These are phyloP conservation scores for Melaleuca quinquenervia DNA, from an alignment of 345 rosid genomes.

Conservation along the genomic window DNA sequence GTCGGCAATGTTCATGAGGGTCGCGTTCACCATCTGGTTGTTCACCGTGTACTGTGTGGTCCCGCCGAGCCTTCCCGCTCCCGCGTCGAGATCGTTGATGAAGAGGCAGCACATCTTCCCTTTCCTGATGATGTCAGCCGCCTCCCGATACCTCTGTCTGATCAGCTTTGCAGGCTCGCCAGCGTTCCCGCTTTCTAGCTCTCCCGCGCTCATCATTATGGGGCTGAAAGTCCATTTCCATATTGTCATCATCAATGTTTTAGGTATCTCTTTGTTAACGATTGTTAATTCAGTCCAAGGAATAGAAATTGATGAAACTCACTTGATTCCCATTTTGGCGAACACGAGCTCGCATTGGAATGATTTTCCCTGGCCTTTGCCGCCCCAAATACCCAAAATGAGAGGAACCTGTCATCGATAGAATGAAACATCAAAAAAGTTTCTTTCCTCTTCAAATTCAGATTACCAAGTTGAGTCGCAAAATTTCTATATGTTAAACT, in stretches of 20 bases:
- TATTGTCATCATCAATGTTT: background rate
- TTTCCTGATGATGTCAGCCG: conserved; percentile 32
- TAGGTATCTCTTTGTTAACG: background rate
- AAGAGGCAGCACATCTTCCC: conserved; percentile 52
- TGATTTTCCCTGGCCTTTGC: conserved; percentile 57
- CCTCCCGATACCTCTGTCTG: conserved; percentile 47
- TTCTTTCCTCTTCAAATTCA: background rate
- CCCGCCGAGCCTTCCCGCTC: conserved; percentile 47
- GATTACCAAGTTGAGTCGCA: background rate
- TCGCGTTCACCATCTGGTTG: conserved; percentile 60
- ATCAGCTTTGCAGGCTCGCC: conserved; percentile 53
- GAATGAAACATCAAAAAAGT: background rate
- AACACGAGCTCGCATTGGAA: conserved; percentile 56
- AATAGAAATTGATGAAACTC: background rate
- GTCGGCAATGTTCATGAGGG: conserved; percentile 57
- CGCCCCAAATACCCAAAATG: conserved; percentile 53
- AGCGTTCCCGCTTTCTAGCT: conserved; percentile 47
- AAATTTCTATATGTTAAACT: background rate
- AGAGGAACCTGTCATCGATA: conserved; percentile 27
- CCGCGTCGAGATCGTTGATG: conserved; percentile 44
- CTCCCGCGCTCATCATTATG: conserved; percentile 50
- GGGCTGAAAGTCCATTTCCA: conserved; percentile 18
- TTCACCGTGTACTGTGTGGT: conserved; percentile 47
- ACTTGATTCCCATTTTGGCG: conserved; percentile 54
- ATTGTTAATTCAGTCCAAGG: background rate